Conservation (phyloP, 371 early-diverging fungal species). For the Mucor irregularis region DNA sequence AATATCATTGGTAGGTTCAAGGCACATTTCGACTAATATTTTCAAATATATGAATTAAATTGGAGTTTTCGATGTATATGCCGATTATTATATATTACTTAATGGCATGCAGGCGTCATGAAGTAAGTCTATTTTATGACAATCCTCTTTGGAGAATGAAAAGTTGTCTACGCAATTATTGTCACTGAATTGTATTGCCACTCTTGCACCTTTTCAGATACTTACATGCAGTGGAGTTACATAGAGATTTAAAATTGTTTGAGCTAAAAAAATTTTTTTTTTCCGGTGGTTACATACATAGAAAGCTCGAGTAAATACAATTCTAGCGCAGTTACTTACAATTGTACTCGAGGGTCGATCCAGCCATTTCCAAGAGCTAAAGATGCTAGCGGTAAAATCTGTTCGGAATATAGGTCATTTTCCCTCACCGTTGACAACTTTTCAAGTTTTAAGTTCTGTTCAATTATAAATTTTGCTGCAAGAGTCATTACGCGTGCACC, state of each 20-base stretch:
- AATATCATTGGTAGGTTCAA: no score
- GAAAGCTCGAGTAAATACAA: no score
- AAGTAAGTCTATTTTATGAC: no score
- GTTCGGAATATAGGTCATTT: neutral
- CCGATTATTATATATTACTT: no score
- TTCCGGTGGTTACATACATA: neutral
- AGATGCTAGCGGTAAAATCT: slow-evolving; percentile 19
- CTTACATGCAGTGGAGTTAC: slow-evolving; percentile 31
- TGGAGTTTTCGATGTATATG: no score
- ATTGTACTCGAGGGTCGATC: slow-evolving; percentile 30
- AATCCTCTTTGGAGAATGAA: no score
- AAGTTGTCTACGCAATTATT: no score
- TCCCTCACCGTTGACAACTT: no score
- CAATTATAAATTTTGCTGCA: slow-evolving; percentile 46
- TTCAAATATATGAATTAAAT: no score
- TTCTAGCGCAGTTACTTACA: slow-evolving; percentile 10
- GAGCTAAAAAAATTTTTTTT: neutral
- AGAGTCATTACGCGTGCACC: slow-evolving; percentile 79
- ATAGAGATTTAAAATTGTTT: slow-evolving; percentile 2
- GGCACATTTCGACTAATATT: no score
- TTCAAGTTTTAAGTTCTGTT: slow-evolving; percentile 13
- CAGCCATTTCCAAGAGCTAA: slow-evolving; percentile 35
- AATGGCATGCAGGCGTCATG: no score
- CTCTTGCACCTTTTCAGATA: neutral
- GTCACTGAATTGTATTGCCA: no score